Conservation (phyloP, 2,329 filamentous ascomycete species). For the Pseudocercospora vitis region DNA sequence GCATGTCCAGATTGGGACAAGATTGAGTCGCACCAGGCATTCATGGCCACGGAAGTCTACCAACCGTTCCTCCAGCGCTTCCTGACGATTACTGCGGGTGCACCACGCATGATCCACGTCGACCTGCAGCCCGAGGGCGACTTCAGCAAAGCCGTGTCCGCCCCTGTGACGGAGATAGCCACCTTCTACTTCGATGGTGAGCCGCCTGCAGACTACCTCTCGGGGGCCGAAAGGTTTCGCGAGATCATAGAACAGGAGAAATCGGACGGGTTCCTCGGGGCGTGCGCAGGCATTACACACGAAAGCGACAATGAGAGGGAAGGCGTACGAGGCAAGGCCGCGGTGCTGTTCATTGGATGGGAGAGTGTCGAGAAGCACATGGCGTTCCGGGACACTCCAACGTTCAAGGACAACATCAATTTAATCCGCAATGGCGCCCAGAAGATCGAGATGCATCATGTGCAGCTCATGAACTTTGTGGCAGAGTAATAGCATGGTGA, state of each 20-base stretch:
- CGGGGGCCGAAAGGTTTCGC: constrained; percentile 43
- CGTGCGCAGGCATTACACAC: constrained; percentile 30
- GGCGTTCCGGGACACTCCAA: constrained; percentile 47
- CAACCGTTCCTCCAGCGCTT: constrained; percentile 40
- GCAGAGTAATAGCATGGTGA: constrained; percentile 5
- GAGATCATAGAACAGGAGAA: constrained; percentile 37
- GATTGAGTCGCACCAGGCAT: constrained; percentile 42
- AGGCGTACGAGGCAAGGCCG: constrained; percentile 44
- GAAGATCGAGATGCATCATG: constrained; percentile 49
- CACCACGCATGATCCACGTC: constrained; percentile 39
- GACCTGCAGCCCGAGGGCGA: constrained; percentile 31
- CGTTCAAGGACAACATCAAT: constrained; percentile 46
- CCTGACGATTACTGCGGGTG: constrained; percentile 32
- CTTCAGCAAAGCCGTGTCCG: constrained; percentile 32
- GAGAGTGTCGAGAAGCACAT: constrained; percentile 52
- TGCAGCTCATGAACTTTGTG: constrained; percentile 40
- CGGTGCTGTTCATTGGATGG: constrained; percentile 54
- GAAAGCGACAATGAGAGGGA: constrained; percentile 32
- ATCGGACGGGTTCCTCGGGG: constrained; percentile 24
- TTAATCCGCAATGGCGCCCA: constrained; percentile 46
- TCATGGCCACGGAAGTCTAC: constrained; percentile 43
- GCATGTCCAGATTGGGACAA: constrained; percentile 45
- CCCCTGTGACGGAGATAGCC: constrained; percentile 53
- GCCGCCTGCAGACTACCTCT: constrained; percentile 37
- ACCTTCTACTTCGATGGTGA: constrained; percentile 46